Conservation (phyloP, 495 filamentous ascomycete genomes). For the Glarea lozoyensis region DNA sequence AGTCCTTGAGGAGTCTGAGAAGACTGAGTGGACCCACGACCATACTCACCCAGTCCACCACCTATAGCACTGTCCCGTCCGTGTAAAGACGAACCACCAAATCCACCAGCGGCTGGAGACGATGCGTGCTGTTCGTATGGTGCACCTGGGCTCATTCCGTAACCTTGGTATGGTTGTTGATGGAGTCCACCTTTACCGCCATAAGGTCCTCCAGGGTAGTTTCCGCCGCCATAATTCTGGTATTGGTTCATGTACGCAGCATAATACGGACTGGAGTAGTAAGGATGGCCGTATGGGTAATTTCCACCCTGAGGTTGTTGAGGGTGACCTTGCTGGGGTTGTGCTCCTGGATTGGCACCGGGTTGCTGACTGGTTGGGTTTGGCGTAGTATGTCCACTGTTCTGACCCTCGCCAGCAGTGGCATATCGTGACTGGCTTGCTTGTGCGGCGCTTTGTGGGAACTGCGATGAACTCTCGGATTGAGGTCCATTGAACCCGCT, state of each 20-base stretch:
- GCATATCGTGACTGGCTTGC: constrained; percentile 60
- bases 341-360: constrained; percentile 35
- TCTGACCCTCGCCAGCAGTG: constrained; percentile 59
- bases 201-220: constrained; percentile 61
- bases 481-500: constrained; percentile 70
- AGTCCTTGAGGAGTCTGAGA: constrained; percentile 57
- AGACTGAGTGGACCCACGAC: constrained; percentile 65
- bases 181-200: constrained; percentile 70
- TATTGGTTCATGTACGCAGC: constrained; percentile 67
- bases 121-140: constrained; percentile 74
- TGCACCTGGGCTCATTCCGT: constrained; percentile 59
- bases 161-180: constrained; percentile 64
- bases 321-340: constrained; percentile 44
- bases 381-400: constrained; percentile 81
- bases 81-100: constrained; percentile 55
- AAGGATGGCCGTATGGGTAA: constrained; percentile 68
- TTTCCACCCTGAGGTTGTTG: constrained; percentile 57
- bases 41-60: constrained; percentile 59
- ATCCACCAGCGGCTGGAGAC: constrained; percentile 64
- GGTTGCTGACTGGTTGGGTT: constrained; percentile 63
- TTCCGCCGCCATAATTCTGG: constrained; percentile 58
- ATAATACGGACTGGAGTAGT: constrained; percentile 75
- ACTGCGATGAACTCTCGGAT: constrained; percentile 65
- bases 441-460: constrained; percentile 58
- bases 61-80: constrained; percentile 54